Conservation (phyloP, 164 flowering plant genomes). For the Vitis vinifera region DNA sequence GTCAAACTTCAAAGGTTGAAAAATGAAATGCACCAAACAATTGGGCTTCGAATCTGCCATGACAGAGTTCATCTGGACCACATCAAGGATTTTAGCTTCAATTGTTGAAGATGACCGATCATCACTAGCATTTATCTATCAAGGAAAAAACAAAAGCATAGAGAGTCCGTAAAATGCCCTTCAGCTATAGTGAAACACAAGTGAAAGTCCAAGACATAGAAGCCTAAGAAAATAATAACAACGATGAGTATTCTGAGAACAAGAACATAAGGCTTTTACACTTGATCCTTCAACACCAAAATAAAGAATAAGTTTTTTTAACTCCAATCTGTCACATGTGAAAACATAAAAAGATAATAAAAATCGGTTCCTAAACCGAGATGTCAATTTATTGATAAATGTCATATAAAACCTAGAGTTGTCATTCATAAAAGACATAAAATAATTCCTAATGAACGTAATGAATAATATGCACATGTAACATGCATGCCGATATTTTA, state of each 20-base stretch:
- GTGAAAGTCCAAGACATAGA: background rate
- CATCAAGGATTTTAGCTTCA: constrained; percentile 91
- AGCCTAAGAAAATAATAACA: background rate
- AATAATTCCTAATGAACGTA: no score
- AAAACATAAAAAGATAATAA: no score
- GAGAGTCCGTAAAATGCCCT: background rate
- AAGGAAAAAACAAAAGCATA: background rate
- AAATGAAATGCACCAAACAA: constrained; percentile 69
- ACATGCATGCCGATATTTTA: background rate
- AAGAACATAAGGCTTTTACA: background rate
- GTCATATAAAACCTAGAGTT: no score
- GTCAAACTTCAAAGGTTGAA: background rate
- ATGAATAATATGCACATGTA: background rate
- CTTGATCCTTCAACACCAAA: no score
- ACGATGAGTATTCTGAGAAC: background rate
- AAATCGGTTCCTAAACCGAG: no score
- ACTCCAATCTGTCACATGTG: no score
- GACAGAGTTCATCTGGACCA: constrained; percentile 92
- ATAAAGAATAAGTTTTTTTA: no score
- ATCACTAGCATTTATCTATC: constrained; percentile 97
- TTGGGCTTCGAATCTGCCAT: constrained; percentile 80
- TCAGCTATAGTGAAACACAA: background rate
- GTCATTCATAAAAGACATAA: no score
- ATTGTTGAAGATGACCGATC: constrained; percentile 65
- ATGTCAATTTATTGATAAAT: no score